phyloP scores from a whole-genome alignment of 2,329 filamentous ascomycete species.

The Xylariaceae sp. region DNA sequence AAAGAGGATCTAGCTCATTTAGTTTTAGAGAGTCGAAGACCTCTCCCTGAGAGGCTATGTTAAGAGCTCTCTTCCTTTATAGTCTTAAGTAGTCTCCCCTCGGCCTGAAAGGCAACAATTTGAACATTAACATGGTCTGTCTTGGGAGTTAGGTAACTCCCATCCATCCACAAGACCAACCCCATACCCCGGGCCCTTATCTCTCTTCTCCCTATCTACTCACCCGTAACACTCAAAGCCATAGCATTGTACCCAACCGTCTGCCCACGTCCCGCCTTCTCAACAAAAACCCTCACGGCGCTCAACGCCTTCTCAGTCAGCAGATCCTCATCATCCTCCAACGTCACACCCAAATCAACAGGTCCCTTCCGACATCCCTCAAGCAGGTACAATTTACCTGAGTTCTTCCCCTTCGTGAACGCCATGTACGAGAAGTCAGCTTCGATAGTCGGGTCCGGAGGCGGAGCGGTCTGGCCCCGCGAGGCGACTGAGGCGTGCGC shows the following conservation, averaged over 20 bases:
- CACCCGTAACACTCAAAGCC: slow-evolving; percentile 9
- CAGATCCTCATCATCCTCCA: slow-evolving; percentile 12
- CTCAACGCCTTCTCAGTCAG: slow-evolving; percentile 9
- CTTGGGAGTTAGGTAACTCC: too few relatives aligned
- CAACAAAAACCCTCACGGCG: slow-evolving; percentile 8
- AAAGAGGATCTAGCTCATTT: too few relatives aligned
- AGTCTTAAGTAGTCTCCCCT: too few relatives aligned
- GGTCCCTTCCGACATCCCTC: slow-evolving; percentile 14
- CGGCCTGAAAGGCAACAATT: too few relatives aligned
- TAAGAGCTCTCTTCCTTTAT: too few relatives aligned
- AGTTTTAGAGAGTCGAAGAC: too few relatives aligned
- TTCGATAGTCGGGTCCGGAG: slow-evolving; percentile 2
- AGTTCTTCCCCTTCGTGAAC: slow-evolving; percentile 8
- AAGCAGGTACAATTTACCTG: slow-evolving; percentile 13
- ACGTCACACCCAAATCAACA: slow-evolving; percentile 10
- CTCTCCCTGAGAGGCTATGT: too few relatives aligned
- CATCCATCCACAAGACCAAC: too few relatives aligned
- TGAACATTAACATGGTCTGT: too few relatives aligned
- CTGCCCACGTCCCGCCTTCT: slow-evolving; percentile 5
- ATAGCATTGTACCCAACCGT: slow-evolving; percentile 13
- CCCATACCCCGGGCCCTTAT: too few relatives aligned
- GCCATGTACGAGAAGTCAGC: slow-evolving; percentile 13
- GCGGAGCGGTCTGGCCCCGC: slow-evolving; percentile 14
- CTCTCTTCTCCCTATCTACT: neutral
- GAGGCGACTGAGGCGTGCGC: slow-evolving; percentile 12